Conservation (phyloP, 306 rosid genomes). For the Astragalus glycyphyllos region DNA sequence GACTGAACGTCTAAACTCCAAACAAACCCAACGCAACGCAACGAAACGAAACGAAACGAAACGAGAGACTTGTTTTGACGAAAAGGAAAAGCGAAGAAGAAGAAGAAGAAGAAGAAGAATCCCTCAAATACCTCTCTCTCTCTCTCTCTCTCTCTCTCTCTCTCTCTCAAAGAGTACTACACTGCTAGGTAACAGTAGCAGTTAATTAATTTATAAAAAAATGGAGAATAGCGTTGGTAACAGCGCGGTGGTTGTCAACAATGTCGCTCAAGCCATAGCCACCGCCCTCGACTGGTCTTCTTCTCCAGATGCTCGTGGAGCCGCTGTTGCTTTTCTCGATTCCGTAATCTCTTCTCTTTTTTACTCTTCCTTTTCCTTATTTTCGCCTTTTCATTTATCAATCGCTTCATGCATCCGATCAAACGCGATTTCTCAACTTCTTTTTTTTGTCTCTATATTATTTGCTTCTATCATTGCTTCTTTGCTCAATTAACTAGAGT, state of each 20-base stretch:
- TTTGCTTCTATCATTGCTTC: background rate
- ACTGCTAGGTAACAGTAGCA: background rate
- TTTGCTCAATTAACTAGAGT: background rate
- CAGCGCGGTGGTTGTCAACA: constrained; percentile 48
- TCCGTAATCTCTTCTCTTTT: constrained; percentile 57
- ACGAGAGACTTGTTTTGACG: too few relatives aligned
- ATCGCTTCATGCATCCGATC: constrained; percentile 9
- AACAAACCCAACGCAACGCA: too few relatives aligned
- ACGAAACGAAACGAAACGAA: too few relatives aligned
- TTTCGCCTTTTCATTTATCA: background rate
- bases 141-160: background rate
- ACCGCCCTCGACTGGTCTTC: constrained; percentile 87
- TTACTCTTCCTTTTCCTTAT: background rate
- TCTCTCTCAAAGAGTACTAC: background rate
- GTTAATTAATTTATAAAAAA: background rate
- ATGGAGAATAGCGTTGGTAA: constrained; percentile 59
- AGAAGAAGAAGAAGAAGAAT: constrained; percentile 23
- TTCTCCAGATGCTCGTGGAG: constrained; percentile 68
- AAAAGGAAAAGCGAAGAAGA: too few relatives aligned
- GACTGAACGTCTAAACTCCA: too few relatives aligned
- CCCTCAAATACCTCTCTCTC: background rate
- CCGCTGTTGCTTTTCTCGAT: constrained; percentile 80
- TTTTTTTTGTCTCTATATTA: background rate
- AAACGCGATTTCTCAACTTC: background rate
- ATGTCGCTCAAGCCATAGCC: constrained; percentile 86